Base-by-base conservation (phyloP, 306 rosid genomes). In the Fragaria ananassa region DNA sequence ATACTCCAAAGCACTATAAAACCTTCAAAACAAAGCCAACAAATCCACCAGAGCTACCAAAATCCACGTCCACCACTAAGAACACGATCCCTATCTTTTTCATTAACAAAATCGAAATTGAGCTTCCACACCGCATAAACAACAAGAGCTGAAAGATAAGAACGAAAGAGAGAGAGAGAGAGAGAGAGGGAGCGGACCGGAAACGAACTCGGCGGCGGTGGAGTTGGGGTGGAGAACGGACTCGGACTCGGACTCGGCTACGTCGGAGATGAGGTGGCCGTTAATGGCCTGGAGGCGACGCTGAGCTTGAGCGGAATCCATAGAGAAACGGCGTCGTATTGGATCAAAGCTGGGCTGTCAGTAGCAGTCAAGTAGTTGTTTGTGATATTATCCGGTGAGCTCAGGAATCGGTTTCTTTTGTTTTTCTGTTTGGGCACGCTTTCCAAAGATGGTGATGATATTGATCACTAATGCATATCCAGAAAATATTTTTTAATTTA, bases 241-340 rank as follows among this genome's bases (percentile, higher is more conserved):
- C 11, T 71, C 19, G 60, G 91, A 82, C 11, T 71, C 19, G 49
- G 88, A 76, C 18, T 89, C 92, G 10, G 75, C 19, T 47, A 15
- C 80, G 81, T 79, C 27, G 74, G 89, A 2, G 82, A 70, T 27
- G 65, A 95, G 86, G 81, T 95, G 97, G 54, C 64, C 49, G 63
- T 87, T 72, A 72, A 95, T 88, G 21, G 93, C 88, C 75, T 69
- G 64, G 14, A 92, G 86, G 73, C 99, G 97, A 76, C 97, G 97
- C 46, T 84, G 90, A 39, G 93, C 85, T 71, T 88, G 77, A 42
- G 87, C 2, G n/a, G 85, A 83, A 83, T 94, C 97, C 98, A 60
- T 60, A 37, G 13, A 2, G 1, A 12, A 23, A 11, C 63, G 37
- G 4, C 37, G 34, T 60, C 18, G 61, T 54, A 1, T n/a, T 53